Conservation (phyloP, 345 rosid genomes). For the Garcia nutans region DNA sequence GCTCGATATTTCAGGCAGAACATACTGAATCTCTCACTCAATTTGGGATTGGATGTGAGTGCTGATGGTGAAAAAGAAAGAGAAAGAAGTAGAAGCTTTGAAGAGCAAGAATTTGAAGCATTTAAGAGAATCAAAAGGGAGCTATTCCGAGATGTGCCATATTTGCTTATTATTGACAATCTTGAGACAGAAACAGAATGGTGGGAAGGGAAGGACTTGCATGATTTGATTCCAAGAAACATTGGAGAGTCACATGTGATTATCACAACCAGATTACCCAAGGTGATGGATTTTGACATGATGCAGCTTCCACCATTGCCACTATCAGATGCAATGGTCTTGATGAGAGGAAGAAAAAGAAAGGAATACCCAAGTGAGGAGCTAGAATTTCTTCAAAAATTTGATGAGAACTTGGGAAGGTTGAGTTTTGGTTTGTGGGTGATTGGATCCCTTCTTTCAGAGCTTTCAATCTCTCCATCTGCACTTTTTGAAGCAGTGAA, state of each 20-base stretch:
- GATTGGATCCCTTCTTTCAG: constrained; percentile 72
- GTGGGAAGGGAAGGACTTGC: constrained; percentile 96
- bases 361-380: constrained; percentile 61
- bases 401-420: constrained; percentile 74
- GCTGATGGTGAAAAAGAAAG: constrained; percentile 87
- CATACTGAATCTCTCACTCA: constrained; percentile 70
- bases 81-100: constrained; percentile 71
- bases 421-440: constrained; percentile 74
- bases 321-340: constrained; percentile 64
- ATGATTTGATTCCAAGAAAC: constrained; percentile 82
- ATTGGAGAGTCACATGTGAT: constrained; percentile 83
- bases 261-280: constrained; percentile 73
- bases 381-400: constrained; percentile 54
- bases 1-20: constrained; percentile 78
- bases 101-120: constrained; percentile 86
- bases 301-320: constrained; percentile 58
- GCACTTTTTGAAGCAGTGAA: constrained; percentile 71
- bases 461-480: constrained; percentile 67
- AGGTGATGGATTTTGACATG: constrained; percentile 70
- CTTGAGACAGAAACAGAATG: constrained; percentile 87
- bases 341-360: constrained; percentile 66
- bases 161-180: constrained; percentile 79
- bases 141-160: constrained; percentile 82
- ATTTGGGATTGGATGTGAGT: constrained; percentile 78
- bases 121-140: constrained; percentile 81